These are phyloP conservation scores for Ampelomyces quisqualis DNA, from an alignment of 2,329 filamentous ascomycete genomes.

Conservation along the genomic window DNA sequence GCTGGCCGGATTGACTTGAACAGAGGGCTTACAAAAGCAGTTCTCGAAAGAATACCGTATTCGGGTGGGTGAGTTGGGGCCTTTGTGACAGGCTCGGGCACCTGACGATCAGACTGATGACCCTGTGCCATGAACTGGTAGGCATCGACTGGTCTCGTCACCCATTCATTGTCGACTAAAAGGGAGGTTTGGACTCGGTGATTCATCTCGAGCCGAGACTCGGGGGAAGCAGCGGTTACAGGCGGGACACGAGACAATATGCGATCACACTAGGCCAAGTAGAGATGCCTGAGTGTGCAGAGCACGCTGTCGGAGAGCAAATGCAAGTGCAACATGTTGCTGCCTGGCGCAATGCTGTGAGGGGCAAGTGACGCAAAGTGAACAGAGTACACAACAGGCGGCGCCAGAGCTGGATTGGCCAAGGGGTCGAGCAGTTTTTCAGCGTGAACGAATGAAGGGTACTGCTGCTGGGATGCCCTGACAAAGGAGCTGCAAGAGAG, in stretches of 20 bases:
- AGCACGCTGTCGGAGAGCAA: conserved; percentile 9
- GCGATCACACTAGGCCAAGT: conserved; percentile 7
- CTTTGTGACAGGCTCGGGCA: conserved; percentile 26
- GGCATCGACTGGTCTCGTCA: conserved; percentile 41
- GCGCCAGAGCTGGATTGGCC: conserved; percentile 13
- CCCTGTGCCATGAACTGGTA: conserved; percentile 46
- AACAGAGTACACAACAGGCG: conserved; percentile 12
- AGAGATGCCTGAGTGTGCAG: conserved; percentile 3
- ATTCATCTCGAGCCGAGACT: conserved; percentile 22
- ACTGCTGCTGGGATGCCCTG: conserved; percentile 13
- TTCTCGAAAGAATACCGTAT: conserved; percentile 75
- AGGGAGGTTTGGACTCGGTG: conserved; percentile 30
- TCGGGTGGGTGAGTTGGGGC: conserved; percentile 49
- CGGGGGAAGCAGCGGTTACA: neutral
- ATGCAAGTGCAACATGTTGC: conserved; percentile 17
- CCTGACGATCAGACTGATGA: conserved; percentile 28
- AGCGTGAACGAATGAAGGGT: conserved; percentile 13
- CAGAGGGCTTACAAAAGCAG: conserved; percentile 72
- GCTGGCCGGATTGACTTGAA: conserved; percentile 77
- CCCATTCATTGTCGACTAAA: conserved; percentile 38
- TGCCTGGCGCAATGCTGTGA: conserved; percentile 14
- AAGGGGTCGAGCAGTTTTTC: conserved; percentile 7
- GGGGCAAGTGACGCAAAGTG: conserved; percentile 13
- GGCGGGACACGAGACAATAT: conserved; percentile 1
- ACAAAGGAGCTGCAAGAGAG: conserved; percentile 6